Evolutionary conservation across 2,329 filamentous ascomycete genomes (phyloP).

Genomic region (Escovopsis sp.): DNA sequence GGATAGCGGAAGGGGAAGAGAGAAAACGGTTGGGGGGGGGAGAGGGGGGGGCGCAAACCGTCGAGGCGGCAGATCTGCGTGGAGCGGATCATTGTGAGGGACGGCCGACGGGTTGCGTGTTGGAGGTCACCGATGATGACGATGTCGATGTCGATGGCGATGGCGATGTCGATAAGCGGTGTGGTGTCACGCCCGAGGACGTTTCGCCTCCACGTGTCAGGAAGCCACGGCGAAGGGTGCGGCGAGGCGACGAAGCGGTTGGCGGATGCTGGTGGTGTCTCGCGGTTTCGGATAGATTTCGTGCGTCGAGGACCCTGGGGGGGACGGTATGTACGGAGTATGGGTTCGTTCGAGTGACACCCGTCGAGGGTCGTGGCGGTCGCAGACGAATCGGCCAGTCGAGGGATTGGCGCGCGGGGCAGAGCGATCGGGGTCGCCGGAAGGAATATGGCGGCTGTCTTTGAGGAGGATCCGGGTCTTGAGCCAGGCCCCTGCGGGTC

Average conservation of each 20-base stretch:
- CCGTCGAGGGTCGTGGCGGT: too few species aligned
- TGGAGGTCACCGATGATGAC: not conserved
- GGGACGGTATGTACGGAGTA: too few species aligned
- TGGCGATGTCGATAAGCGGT: conserved; percentile 2
- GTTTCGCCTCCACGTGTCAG: conserved; percentile 12
- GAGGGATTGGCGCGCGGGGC: too few species aligned
- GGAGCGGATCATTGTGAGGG: conserved; percentile 59
- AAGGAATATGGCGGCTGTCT: too few species aligned
- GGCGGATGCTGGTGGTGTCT: not conserved
- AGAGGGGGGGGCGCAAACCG: conserved; percentile 35
- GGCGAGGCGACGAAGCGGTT: too few species aligned
- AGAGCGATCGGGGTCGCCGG: too few species aligned
- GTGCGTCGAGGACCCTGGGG: not conserved
- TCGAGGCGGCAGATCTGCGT: conserved; percentile 92
- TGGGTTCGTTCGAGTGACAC: too few species aligned
- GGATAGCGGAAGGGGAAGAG: too few species aligned
- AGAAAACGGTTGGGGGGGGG: not conserved
- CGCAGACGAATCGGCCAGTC: too few species aligned
- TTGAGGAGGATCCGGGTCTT: too few species aligned
- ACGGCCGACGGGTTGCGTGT: not conserved
- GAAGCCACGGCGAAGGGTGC: not conserved
- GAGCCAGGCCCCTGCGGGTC: too few species aligned
- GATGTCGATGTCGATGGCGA: not conserved
- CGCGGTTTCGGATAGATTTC: not conserved
- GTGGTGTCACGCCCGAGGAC: not conserved